Evolutionary conservation across 805 yeast species (phyloP), one percentile per base, ranked within the genome.

Genomic region (Scheffersomyces stipitis): DNA sequence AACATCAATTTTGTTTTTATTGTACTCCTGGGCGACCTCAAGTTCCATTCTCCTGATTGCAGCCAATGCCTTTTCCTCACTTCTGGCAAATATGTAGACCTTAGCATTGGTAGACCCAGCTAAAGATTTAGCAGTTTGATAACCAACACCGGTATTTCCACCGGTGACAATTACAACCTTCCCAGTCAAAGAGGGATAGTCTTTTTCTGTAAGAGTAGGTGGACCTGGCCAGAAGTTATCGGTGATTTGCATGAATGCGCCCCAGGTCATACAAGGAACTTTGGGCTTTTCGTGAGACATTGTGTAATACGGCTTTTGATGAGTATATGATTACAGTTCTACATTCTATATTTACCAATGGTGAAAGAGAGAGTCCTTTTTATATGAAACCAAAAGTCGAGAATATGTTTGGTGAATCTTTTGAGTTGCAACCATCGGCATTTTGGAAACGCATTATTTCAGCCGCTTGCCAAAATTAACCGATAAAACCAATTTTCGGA

Each of bases 131-230:
- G 60, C 53, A 7, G 56, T 49, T 26, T 64, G 58, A 20, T 52
- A 43, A 26, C 48, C 48, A 33, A 69, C 54, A 30, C 74, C 74
- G 6, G 69, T 47, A 32, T 61, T 66, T 16, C 59, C 58, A 34
- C 73, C 73, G 5, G 74, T 67, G 7, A 69, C 63, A 16, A 64
- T 41, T 12, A 67, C 67, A n/a, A 53, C 56, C 43, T 62, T 66
- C 5, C 60, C 66, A 3, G 61, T 51, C 31, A 69, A 45, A 36
- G 60, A 58, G 10, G 73, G 73, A 36, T 61, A 64, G 17, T 56
- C 49, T 1, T 49, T 43, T 12, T 64, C 64, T 12, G 53, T 34
- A n/a, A n/a, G n/a, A n/a, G n/a, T n/a, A n/a, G n/a, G n/a, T n/a
- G 24, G 9, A 7, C 24, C 24, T 20, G 24, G 24, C 9, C 10